Percentiles rank a stretch among this genome's conserved stretches.
phyloP scores from a whole-genome alignment of 805 yeast species.

The Saccharomyces jurei region DNA sequence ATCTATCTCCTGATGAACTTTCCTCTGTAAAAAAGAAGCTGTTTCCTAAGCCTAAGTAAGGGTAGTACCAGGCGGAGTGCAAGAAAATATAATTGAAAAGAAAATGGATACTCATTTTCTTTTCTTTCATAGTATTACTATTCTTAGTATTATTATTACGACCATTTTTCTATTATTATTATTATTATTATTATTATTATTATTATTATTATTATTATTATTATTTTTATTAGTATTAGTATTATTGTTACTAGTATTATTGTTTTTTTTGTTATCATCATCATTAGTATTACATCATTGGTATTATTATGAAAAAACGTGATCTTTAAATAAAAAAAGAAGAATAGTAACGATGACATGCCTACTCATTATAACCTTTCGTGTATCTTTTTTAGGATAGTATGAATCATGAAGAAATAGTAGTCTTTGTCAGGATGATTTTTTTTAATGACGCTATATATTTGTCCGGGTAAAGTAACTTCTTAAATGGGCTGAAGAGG shows the following conservation, averaged over 20 bases:
- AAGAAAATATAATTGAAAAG: neutral
- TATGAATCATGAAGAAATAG: neutral
- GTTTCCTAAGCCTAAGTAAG: constrained; percentile 5
- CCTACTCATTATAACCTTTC: neutral
- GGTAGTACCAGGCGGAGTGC: neutral
- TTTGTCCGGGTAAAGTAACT: neutral
- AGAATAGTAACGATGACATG: neutral
- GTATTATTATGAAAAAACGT: neutral
- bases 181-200: neutral
- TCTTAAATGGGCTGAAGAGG: neutral
- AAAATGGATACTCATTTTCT: neutral
- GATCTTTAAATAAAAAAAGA: neutral
- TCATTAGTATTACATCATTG: neutral
- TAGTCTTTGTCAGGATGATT: neutral
- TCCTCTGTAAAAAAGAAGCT: constrained; percentile 20
- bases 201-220: neutral
- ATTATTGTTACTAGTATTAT: neutral
- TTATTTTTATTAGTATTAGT: no score
- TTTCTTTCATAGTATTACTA: neutral
- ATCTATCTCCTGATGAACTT: constrained; percentile 22
- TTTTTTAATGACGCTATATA: neutral
- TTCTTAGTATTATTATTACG: neutral
- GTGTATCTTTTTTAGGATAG: neutral
- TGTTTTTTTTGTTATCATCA: no score
- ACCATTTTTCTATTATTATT: neutral